These are phyloP conservation scores for Dendrocalamus sinicus DNA, from an alignment of 176 grass and related monocot species.

Conservation along the genomic window DNA sequence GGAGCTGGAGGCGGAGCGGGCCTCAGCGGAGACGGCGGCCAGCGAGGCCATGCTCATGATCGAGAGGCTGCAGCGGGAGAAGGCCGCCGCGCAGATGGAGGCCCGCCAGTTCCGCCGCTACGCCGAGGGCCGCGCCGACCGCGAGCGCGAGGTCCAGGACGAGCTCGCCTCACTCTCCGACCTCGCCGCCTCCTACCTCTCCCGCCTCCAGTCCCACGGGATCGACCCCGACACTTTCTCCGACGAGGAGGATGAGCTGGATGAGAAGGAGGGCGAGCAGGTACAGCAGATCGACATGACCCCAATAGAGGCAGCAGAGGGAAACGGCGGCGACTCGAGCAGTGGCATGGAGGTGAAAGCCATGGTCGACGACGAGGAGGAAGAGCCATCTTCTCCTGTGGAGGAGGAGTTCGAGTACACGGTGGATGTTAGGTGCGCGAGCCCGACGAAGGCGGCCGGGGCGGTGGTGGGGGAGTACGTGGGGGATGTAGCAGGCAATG, in stretches of 20 bases:
- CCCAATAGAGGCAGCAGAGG: not conserved
- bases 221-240: constrained; percentile 66
- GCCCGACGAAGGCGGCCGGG: constrained; percentile 43
- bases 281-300: constrained; percentile 34
- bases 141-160: constrained; percentile 74
- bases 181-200: constrained; percentile 59
- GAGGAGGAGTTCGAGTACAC: constrained; percentile 64
- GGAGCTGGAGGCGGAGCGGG: constrained; percentile 81
- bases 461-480: constrained; percentile 46
- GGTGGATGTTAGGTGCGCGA: constrained; percentile 53
- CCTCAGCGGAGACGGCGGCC: constrained; percentile 63
- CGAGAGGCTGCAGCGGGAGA: constrained; percentile 80
- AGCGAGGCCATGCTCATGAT: constrained; percentile 96
- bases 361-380: constrained; percentile 12
- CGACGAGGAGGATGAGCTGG: constrained; percentile 48
- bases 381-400: constrained; percentile 12
- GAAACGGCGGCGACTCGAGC: not conserved
- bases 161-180: constrained; percentile 65
- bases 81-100: constrained; percentile 86
- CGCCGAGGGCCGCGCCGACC: constrained; percentile 62
- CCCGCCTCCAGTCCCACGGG: constrained; percentile 65
- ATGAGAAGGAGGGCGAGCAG: constrained; percentile 31
- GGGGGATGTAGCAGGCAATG: constrained; percentile 13
- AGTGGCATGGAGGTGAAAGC: constrained; percentile 39
- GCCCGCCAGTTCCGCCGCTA: constrained; percentile 74